Evolutionary conservation across 2,329 filamentous ascomycete genomes (phyloP), one percentile per base, ranked within the genome.

Genomic region (Talaromyces sp.): DNA sequence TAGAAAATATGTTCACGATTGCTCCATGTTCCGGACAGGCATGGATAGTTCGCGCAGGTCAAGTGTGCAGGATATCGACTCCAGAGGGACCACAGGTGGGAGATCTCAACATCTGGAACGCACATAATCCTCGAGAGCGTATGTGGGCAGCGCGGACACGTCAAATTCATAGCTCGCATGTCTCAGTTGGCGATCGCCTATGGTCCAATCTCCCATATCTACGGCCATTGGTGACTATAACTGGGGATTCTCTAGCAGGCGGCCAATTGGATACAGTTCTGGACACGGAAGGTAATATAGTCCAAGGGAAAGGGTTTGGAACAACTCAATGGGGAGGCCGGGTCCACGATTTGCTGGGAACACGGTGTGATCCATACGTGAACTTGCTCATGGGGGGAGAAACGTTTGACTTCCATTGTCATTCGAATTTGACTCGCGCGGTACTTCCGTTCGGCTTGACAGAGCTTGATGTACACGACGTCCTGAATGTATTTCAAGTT

Each of bases 401-500:
- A 59, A 82, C 83, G 36, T 95, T 92, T 74, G 89, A 95, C 75
- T 94, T 86, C 76, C 91, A 95, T 75, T 96, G 92, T 76, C 91
- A 94, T 73, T 92, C 89, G 1, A 96, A 96, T 75, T 84, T 96
- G 11, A 87, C 86, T 1, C 86, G 92, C 3, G 90, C 92, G 0
- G 86, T 95, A 2, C 68, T 88, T 1, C 88, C 89, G 0, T 88
- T 83, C 67, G 90, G 91, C 0, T 75, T 95, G 49, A 84, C 81
- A 5, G 92, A 95, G 77, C 81, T 82, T 34, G 91, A 95, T 73
- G 87, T 95, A 1, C 92, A 96, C 72, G 91, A 96, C 74, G 91
- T 96, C 0, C 83, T 96, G 63, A 96, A 96, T 72, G 82, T 96
- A 2, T 95, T 96, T 74, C 92, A 96, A 75, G 91, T 93, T 6